These are phyloP conservation scores for Venturia asperata DNA, from an alignment of 2,329 filamentous ascomycete species.

Conservation along the genomic window DNA sequence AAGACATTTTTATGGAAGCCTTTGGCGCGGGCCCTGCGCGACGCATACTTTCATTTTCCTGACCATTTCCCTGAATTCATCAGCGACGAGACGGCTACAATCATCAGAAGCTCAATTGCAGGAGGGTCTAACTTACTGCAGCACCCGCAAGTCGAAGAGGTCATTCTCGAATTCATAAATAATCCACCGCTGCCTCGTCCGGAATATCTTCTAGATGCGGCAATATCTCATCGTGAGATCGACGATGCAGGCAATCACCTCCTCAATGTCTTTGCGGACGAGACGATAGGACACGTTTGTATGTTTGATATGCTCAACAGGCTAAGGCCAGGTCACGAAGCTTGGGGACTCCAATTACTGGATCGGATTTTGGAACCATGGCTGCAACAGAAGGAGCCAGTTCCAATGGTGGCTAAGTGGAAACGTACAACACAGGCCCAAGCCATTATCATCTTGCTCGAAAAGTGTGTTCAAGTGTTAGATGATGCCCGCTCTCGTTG, in stretches of 20 bases:
- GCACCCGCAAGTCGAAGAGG: conserved; percentile 33
- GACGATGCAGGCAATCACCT: conserved; percentile 29
- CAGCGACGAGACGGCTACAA: neutral
- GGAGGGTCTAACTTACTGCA: conserved; percentile 26
- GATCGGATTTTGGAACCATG: conserved; percentile 35
- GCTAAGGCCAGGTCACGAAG: conserved; percentile 24
- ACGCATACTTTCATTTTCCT: conserved; percentile 23
- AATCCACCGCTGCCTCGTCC: conserved; percentile 36
- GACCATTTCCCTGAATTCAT: neutral
- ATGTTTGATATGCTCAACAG: conserved; percentile 40
- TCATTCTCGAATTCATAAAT: conserved; percentile 36
- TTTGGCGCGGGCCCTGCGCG: conserved; percentile 26
- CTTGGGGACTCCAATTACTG: neutral
- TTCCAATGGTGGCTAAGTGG: conserved; percentile 41
- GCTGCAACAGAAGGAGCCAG: conserved; percentile 36
- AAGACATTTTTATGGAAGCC: conserved; percentile 16
- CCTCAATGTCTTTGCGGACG: conserved; percentile 40
- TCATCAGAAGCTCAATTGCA: conserved; percentile 18
- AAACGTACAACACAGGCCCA: conserved; percentile 45
- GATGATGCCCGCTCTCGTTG: conserved; percentile 23
- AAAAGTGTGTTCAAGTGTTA: conserved; percentile 24
- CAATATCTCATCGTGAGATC: conserved; percentile 24
- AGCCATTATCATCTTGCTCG: conserved; percentile 37
- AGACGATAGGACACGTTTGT: conserved; percentile 39
- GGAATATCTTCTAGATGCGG: conserved; percentile 42